Evolutionary conservation across 1,139 yeast species (phyloP).

Genomic region (Debaryomycetaceae sp.): DNA sequence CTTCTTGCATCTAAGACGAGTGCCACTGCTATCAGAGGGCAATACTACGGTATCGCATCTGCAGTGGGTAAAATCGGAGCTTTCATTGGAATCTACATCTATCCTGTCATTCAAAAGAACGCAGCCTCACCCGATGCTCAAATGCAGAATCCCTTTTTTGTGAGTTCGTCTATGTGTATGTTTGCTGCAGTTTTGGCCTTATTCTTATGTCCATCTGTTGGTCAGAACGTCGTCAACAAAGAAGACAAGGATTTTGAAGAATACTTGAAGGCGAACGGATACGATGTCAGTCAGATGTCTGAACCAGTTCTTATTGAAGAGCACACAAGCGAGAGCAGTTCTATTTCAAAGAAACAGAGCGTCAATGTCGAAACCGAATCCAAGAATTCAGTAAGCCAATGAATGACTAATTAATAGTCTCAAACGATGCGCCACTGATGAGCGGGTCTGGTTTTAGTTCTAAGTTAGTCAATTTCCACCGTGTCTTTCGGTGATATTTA

Average conservation of each 20-base stretch:
- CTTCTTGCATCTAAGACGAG: slow-evolving; percentile 81
- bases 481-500: too few species aligned
- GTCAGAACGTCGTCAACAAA: slow-evolving; percentile 74
- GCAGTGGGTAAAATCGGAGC: slow-evolving; percentile 92
- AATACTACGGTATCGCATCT: slow-evolving; percentile 87
- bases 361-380: slow-evolving; percentile 1
- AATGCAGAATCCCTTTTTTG: slow-evolving; percentile 74
- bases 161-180: slow-evolving; percentile 73
- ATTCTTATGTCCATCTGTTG: slow-evolving; percentile 74
- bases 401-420: too few species aligned
- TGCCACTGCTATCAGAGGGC: slow-evolving; percentile 86
- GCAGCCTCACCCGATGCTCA: slow-evolving; percentile 43
- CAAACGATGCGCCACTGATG: too few species aligned
- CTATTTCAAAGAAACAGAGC: neutral
- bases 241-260: slow-evolving; percentile 72
- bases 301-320: slow-evolving; percentile 17
- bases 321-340: neutral
- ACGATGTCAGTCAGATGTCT: slow-evolving; percentile 52
- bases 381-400: neutral
- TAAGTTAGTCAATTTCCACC: too few species aligned
- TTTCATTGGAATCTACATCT: slow-evolving; percentile 83
- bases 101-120: slow-evolving; percentile 58
- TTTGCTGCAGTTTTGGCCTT: slow-evolving; percentile 67
- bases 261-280: slow-evolving; percentile 59
- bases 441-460: too few species aligned